Base-by-base conservation (phyloP, 371 early-diverging fungal genomes). In the Mortierella sp. region DNA sequence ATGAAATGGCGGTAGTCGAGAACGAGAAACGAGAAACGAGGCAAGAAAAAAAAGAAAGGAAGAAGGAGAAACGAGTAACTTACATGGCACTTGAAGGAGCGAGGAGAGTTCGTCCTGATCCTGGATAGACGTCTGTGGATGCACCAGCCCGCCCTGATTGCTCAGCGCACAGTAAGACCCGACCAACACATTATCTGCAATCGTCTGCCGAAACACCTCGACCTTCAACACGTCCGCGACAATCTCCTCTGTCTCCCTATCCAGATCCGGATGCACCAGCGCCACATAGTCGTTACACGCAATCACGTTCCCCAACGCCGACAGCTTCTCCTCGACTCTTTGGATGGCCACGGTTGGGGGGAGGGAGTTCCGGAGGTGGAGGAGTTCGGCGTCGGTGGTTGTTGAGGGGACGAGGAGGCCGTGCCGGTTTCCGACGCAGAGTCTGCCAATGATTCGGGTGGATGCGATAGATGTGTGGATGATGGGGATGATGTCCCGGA, bases 271-370 rank as follows among this genome's bases (percentile, higher is more conserved):
- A 85, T 99, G 99, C n/a, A 99, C 98, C 11, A 99, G 87, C 19
- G 99, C 99, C 64, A 98, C 97, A 85, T 99, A 96, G 86, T 99
- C 99, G 86, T 99, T 99, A 91, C 99, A 99, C 8, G 99, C 96
- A 87, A 99, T 97, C 29, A 99, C 98, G 86, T 99, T 99, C 72
- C 99, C 99, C 40, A 99, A 90, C 4, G 99, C 99, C 44, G 99
- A 99, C 26, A 99, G 90, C 64, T 99, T 94, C 88, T 99, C 99
- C 83, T 99, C 99, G 8, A 99, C 95, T 70, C 99, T 93, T 87
- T 98, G 98, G 73, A 99, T 97, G 31, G 92, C 92, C n/a, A 99
- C 96, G 31, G 90, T 85, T 39, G 99, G 99, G 10, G 99, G 99
- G 19, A 99, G 91, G 22, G 98, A 94, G 89, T 99, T 99, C 73